Evolutionary conservation across 2,329 filamentous ascomycete species (phyloP).

Genomic region (Aureobasidium sp.): DNA sequence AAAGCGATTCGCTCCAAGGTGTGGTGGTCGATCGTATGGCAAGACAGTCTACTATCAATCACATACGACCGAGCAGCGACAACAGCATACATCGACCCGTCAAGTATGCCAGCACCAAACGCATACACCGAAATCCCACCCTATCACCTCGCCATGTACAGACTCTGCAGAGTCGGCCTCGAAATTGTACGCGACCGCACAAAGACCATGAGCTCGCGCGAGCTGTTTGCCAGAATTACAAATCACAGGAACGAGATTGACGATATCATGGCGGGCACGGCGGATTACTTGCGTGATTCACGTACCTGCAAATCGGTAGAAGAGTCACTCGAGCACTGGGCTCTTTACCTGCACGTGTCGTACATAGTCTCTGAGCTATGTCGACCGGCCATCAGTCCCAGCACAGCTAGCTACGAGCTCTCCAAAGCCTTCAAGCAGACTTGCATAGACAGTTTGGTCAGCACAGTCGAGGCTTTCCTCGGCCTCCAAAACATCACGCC

Average conservation of each 20-base stretch:
- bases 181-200: constrained; percentile 55
- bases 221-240: constrained; percentile 45
- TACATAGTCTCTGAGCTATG: constrained; percentile 58
- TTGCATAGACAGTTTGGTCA: constrained; percentile 48
- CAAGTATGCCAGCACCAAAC: constrained; percentile 35
- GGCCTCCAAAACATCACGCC: constrained; percentile 48
- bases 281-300: constrained; percentile 51
- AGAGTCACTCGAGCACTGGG: constrained; percentile 54
- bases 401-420: constrained; percentile 38
- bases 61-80: constrained; percentile 55
- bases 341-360: constrained; percentile 54
- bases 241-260: constrained; percentile 52
- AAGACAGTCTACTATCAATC: constrained; percentile 56
- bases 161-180: constrained; percentile 51
- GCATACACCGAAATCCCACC: constrained; percentile 34
- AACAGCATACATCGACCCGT: constrained; percentile 46
- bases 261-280: constrained; percentile 51
- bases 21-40: constrained; percentile 58
- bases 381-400: constrained; percentile 52
- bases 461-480: constrained; percentile 54
- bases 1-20: constrained; percentile 34
- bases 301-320: constrained; percentile 40
- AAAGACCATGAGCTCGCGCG: constrained; percentile 47
- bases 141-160: constrained; percentile 53
- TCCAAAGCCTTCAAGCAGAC: constrained; percentile 45